phyloP scores from a whole-genome alignment of 345 rosid species.

The Hypericum perforatum region DNA sequence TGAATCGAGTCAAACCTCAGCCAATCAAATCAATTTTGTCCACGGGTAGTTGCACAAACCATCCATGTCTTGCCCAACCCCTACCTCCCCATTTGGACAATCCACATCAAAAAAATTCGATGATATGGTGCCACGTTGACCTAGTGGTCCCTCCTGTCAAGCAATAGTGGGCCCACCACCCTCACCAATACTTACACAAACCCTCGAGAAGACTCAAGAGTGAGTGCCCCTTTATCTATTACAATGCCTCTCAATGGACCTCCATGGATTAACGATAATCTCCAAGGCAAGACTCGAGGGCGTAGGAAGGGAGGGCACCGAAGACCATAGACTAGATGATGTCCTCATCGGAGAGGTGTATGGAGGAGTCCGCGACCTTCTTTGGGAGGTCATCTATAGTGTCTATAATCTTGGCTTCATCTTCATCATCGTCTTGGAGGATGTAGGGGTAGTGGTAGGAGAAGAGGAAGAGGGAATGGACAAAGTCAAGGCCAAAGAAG shows the following conservation, averaged over 20 bases:
- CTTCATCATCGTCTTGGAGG: conserved; percentile 47
- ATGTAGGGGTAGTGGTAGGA: conserved; percentile 51
- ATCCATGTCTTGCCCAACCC: too few species aligned
- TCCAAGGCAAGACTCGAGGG: conserved; percentile 66
- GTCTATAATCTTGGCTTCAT: conserved; percentile 22
- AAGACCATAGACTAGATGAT: conserved; percentile 46
- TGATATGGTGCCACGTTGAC: conserved; percentile 99
- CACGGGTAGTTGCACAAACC: too few species aligned
- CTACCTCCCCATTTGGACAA: too few species aligned
- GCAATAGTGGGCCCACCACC: conserved; percentile 74
- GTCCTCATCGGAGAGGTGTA: too few species aligned
- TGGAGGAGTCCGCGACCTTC: too few species aligned
- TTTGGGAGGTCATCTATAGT: conserved; percentile 30
- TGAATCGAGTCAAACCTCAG: too few species aligned
- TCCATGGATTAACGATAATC: conserved; percentile 65
- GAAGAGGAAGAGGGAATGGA: conserved; percentile 64
- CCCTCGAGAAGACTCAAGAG: conserved; percentile 62
- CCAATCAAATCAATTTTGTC: too few species aligned
- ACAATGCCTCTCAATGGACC: conserved; percentile 67
- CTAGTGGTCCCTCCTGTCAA: conserved; percentile 62
- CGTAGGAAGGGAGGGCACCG: conserved; percentile 53
- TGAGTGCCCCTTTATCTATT: conserved; percentile 65
- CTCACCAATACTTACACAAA: conserved; percentile 91
- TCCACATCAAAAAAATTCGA: too few species aligned
- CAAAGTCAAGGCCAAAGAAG: conserved; percentile 81